Base-by-base conservation (phyloP, 345 rosid species). In the Euphorbia peplus region DNA sequence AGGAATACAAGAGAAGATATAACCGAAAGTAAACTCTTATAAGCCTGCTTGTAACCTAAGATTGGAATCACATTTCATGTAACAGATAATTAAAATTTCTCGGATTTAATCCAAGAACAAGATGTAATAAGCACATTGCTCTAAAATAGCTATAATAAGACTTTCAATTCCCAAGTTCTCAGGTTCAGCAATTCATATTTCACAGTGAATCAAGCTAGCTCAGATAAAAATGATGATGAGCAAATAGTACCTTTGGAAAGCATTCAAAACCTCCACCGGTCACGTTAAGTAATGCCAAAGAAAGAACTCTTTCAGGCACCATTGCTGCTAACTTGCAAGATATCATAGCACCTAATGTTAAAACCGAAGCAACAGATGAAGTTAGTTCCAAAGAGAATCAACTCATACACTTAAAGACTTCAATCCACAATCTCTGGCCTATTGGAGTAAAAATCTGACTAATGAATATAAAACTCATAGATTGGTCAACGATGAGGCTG, bases 201-300 rank as follows among this genome's bases (percentile, higher is more conserved):
- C 42, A 8, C 42, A 18, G 13, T n/a, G 46, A 50, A 29, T 29
- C 26, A 68, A 69, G 51, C 54, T 60, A 21, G 41, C 11, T 28
- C 42, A 26, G 15, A 18, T 63, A 44, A 18, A 44, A 18, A n/a
- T 16, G 18, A 6, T 29, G 52, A 66, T 37, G 7, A 57, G 22
- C 5, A 32, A 8, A 54, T 52, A 64, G 63, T 95, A 91, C 99
- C 99, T 86, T 92, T 0, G 99, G 99, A 47, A 87, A 79, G 76
- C 99, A 92, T 73, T 95, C 81, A 50, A 86, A 92, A 57, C 99
- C 99, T 60, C 99, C 99, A 63, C 99, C 99, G 3, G 99, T 95
- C 8, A 92, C 99, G 71, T 90, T 95, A 63, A 95, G 92, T 60
- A 95, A 76, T 1, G 98, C 99, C 74, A 95, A 71, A 47, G 99